Conservation (phyloP, 768 basidiomycete species). For the Royoungia palumana region DNA sequence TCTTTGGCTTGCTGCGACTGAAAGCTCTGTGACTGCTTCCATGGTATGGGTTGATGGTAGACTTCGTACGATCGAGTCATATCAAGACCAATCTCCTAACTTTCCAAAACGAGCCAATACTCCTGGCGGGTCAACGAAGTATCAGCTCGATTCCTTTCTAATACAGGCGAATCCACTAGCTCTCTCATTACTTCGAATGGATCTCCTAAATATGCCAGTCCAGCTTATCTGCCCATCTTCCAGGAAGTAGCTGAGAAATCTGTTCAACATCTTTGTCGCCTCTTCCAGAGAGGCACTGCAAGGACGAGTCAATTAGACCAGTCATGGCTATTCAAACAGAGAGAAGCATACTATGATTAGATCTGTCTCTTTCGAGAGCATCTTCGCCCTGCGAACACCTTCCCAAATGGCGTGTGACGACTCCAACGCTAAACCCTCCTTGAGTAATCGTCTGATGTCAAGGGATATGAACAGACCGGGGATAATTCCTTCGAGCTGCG, state of each 20-base stretch:
- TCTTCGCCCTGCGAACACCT: slow-evolving; percentile 80
- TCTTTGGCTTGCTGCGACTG: slow-evolving; percentile 44
- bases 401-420: slow-evolving; percentile 97
- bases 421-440: slow-evolving; percentile 65
- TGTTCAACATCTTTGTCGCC: slow-evolving; percentile 99
- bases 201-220: slow-evolving; percentile 72
- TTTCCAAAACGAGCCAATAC: slow-evolving; percentile 16
- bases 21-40: slow-evolving; percentile 44
- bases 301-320: slow-evolving; percentile 2
- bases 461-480: slow-evolving; percentile 54
- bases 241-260: slow-evolving; percentile 87
- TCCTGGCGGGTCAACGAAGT: no score
- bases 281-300: slow-evolving; percentile 86
- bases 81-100: slow-evolving; percentile 1
- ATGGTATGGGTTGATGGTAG: not conserved
- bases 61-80: slow-evolving; percentile 16
- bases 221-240: slow-evolving; percentile 89
- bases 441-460: slow-evolving; percentile 6
- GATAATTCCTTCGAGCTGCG: slow-evolving; percentile 95
- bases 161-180: no score
- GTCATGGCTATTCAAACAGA: slow-evolving; percentile 1
- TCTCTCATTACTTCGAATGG: not conserved
- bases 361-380: slow-evolving; percentile 78
- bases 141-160: no score
- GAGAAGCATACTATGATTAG: slow-evolving; percentile 79